Percentiles rank a stretch among this genome's conserved stretches.
Evolutionary conservation across 345 rosid genomes (phyloP).

Genomic region (Euphorbia lathyris): DNA sequence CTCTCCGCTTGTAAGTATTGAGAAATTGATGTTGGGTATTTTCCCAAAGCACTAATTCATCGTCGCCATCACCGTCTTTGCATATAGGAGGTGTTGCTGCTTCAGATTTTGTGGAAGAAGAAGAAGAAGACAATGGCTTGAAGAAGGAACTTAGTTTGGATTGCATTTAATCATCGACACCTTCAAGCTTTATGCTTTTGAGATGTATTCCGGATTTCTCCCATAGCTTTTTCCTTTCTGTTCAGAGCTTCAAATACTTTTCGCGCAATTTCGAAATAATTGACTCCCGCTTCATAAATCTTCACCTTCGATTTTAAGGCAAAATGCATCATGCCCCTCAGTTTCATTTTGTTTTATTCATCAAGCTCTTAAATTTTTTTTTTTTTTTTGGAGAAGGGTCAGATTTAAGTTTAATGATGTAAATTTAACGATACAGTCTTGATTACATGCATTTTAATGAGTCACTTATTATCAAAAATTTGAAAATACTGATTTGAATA

Average conservation of each 20-base stretch:
- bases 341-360: too few relatives aligned
- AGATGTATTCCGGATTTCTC: neutral
- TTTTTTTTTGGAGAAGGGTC: too few relatives aligned
- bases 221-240: neutral
- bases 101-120: conserved; percentile 3
- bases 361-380: too few relatives aligned
- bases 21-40: conserved; percentile 28
- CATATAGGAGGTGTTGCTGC: conserved; percentile 5
- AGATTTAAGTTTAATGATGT: too few relatives aligned
- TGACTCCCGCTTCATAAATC: neutral
- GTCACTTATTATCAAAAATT: too few relatives aligned
- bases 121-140: conserved; percentile 38
- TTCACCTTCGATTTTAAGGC: too few relatives aligned
- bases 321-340: too few relatives aligned
- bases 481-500: too few relatives aligned
- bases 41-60: conserved; percentile 43
- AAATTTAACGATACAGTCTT: too few relatives aligned
- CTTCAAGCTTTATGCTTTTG: neutral
- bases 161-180: conserved; percentile 41
- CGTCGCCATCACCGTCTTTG: conserved; percentile 35
- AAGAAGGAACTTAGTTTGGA: conserved; percentile 77
- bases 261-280: neutral
- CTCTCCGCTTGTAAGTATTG: conserved; percentile 53
- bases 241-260: too few relatives aligned
- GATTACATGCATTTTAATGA: too few relatives aligned